Conservation (phyloP, 768 basidiomycete species). For the Cystobasidium onofrii region DNA sequence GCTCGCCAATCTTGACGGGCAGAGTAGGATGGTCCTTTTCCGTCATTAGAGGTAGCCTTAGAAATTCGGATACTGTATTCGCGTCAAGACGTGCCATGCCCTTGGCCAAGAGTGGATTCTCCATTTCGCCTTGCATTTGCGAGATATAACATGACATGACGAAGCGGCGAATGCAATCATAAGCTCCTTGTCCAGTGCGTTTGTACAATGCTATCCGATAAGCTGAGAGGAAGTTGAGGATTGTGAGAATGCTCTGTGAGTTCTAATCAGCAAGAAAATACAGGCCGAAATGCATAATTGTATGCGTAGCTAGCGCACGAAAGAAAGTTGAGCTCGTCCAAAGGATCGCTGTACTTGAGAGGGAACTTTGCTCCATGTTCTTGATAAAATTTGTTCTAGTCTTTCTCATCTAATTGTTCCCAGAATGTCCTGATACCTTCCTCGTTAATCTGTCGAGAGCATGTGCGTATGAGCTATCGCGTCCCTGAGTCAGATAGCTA, state of each 20-base stretch:
- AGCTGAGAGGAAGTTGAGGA: slow-evolving; percentile 31
- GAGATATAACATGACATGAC: slow-evolving; percentile 24
- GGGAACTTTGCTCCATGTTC: slow-evolving; percentile 32
- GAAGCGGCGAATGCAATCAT: slow-evolving; percentile 32
- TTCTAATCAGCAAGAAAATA: neutral
- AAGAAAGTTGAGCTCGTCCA: slow-evolving; percentile 35
- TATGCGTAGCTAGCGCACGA: neutral
- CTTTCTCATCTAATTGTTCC: neutral
- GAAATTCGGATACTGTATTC: slow-evolving; percentile 9
- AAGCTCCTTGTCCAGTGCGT: slow-evolving; percentile 32
- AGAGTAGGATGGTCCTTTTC: slow-evolving; percentile 33
- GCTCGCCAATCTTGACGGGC: slow-evolving; percentile 31
- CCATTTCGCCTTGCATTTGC: neutral
- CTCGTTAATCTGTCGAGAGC: slow-evolving; percentile 11
- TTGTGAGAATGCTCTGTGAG: slow-evolving; percentile 21
- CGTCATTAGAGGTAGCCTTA: slow-evolving; percentile 2
- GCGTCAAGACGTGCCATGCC: slow-evolving; percentile 31
- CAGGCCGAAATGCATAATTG: neutral
- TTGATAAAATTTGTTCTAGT: slow-evolving; percentile 7
- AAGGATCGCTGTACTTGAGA: slow-evolving; percentile 17
- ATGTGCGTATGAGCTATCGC: neutral
- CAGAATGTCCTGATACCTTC: slow-evolving; percentile 10
- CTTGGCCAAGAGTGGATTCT: slow-evolving; percentile 10
- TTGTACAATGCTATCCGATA: slow-evolving; percentile 29
- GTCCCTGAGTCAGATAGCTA: too few relatives aligned